A percentile compares a stretch with the other conserved stretches of the same genome.
Conservation (phyloP, 2,329 filamentous ascomycete genomes). For the Talaromyces sp. region DNA sequence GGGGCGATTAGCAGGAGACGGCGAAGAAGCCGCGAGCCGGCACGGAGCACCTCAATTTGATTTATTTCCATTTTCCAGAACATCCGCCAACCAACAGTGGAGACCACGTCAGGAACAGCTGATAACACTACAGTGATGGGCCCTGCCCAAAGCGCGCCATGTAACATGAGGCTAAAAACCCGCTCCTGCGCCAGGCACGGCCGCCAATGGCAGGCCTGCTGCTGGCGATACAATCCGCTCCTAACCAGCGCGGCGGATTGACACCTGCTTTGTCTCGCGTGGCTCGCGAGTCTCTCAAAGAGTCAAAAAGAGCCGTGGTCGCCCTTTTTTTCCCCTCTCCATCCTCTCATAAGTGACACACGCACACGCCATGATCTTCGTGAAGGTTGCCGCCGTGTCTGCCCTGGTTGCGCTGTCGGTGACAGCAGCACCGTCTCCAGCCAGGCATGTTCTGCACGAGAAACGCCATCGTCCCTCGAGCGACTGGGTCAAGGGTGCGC, state of each 20-base stretch:
- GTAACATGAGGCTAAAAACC: neutral
- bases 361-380: constrained; percentile 8
- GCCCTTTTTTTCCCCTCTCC: neutral
- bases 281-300: neutral
- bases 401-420: constrained; percentile 19
- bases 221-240: neutral
- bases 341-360: neutral
- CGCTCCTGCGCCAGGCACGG: neutral
- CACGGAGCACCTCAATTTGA: no score
- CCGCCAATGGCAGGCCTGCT: no score
- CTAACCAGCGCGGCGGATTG: neutral
- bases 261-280: neutral
- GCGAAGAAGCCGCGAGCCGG: neutral
- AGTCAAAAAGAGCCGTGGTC: neutral
- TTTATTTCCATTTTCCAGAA: no score
- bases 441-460: constrained; percentile 40
- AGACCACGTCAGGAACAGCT: neutral
- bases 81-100: neutral
- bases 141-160: neutral
- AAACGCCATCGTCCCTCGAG: constrained; percentile 28
- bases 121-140: neutral
- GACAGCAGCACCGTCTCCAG: constrained; percentile 23
- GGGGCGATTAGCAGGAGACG: neutral
- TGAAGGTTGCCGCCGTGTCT: constrained; percentile 9
- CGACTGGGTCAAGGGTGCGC: constrained; percentile 38